Base-by-base conservation (phyloP, 208 protist genomes). In the Porcisia hertigi region DNA sequence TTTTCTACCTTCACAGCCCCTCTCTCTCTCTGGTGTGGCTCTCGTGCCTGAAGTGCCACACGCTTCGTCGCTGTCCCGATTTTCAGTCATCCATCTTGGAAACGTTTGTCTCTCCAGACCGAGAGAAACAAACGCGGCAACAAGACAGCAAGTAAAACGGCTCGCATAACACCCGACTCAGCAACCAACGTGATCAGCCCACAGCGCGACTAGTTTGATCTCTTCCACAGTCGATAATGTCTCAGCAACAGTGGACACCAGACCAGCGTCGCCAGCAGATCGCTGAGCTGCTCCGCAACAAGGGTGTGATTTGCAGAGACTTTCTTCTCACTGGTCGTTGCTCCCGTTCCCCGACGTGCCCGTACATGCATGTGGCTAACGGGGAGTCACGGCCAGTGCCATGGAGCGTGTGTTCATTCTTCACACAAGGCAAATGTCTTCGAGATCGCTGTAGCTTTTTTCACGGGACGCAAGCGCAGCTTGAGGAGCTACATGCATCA, bases 351-450 rank as follows among this genome's bases (percentile, higher is more conserved):
- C 82, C 87, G 0, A 86, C 69, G 23, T 96, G 91, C 69, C 88
- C 91, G 16, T 96, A 92, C 79, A 93, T 90, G 82, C 89, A 96
- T 81, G 73, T 96, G n/a, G 54, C 75, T 0, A 85, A 94, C 41
- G 89, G 89, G 0, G 88, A 94, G 70, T 80, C 81, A 11, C 84
- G 87, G 0, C 81, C 81, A 1, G 69, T 96, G n/a, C 92, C 92
- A 43, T 82, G 83, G 67, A 86, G 78, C 34, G 82, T 91, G 12
- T 96, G 89, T 73, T 83, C 81, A 5, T 96, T 96, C 81, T 94
- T 89, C 70, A 82, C 84, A 5, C 64, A 88, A 58, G 79, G 89
- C 47, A 85, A 86, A 30, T 96, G 92, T 72, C 81, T 96, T 20
- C 87, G 92, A 18, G 88, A 94, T 54, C 75, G 80, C 0, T 96